Evolutionary conservation across 139 green algal genomes (phyloP).

Genomic region (Penium margaritaceum): DNA sequence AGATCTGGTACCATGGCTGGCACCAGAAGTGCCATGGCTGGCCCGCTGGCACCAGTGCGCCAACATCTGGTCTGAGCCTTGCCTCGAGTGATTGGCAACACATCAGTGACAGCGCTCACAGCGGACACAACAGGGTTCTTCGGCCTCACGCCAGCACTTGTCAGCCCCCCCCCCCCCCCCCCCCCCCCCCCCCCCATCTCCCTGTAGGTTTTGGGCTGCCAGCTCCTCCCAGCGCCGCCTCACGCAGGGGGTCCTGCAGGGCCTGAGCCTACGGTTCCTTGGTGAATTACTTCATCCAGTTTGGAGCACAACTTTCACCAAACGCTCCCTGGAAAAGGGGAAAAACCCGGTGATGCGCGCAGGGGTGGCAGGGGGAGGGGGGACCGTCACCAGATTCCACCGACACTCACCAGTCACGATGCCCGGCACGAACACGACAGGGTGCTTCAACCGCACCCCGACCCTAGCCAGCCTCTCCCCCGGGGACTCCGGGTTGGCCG

Average conservation of each 20-base stretch:
- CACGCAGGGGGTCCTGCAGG: not conserved
- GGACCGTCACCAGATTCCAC: too few relatives aligned
- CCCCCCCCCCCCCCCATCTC: too few relatives aligned
- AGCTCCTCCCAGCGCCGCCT: not conserved
- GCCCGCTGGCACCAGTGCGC: too few relatives aligned
- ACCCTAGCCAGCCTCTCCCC: slow-evolving; percentile 8
- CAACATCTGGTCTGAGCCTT: too few relatives aligned
- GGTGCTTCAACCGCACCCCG: slow-evolving; percentile 20
- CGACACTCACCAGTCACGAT: slow-evolving; percentile 35
- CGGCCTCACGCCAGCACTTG: not conserved
- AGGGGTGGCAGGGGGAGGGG: too few relatives aligned
- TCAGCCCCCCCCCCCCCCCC: too few relatives aligned
- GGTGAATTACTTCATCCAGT: not conserved
- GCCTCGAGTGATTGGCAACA: too few relatives aligned
- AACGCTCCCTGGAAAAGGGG: too few relatives aligned
- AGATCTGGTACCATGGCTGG: too few relatives aligned
- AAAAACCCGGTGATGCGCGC: too few relatives aligned
- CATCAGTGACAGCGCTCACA: not conserved
- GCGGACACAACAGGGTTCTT: not conserved
- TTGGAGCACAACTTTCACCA: not conserved
- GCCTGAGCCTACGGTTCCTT: not conserved
- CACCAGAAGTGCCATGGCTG: too few relatives aligned
- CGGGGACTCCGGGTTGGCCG: not conserved
- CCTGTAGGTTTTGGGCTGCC: not conserved
- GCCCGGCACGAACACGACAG: slow-evolving; percentile 41